Evolutionary conservation across 345 rosid genomes (phyloP).

Genomic region (Clarkia xantiana): DNA sequence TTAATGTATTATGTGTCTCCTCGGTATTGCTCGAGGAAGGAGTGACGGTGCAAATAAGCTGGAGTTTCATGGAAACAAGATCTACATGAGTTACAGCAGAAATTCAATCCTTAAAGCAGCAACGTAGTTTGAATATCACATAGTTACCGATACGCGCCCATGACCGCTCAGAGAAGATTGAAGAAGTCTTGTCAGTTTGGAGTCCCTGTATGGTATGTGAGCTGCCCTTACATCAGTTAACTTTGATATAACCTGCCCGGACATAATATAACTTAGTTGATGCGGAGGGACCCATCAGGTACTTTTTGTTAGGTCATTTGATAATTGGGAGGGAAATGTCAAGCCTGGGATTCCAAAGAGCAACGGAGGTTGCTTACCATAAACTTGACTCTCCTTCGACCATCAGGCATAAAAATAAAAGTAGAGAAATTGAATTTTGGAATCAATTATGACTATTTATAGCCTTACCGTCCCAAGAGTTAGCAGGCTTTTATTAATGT

Average conservation of each 20-base stretch:
- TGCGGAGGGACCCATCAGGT: too few relatives aligned
- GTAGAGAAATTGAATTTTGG: neutral
- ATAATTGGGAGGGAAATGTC: too few relatives aligned
- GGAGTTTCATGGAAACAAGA: conserved; percentile 15
- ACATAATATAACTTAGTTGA: neutral
- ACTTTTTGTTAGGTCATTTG: too few relatives aligned
- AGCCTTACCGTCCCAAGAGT: conserved; percentile 94
- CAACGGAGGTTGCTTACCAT: too few relatives aligned
- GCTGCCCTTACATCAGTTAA: conserved; percentile 80
- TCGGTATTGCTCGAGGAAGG: conserved; percentile 93
- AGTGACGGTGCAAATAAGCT: conserved; percentile 98
- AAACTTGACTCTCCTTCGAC: too few relatives aligned
- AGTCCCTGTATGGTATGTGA: conserved; percentile 97
- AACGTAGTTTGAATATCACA: too few relatives aligned
- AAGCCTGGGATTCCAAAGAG: too few relatives aligned
- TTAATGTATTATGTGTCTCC: conserved; percentile 96
- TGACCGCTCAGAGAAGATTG: conserved; percentile 96
- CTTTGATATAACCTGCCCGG: conserved; percentile 84
- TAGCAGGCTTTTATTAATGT: conserved; percentile 90
- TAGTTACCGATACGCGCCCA: conserved; percentile 95
- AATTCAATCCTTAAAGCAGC: neutral
- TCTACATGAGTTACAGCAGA: neutral
- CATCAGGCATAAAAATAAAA: neutral
- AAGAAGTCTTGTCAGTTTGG: conserved; percentile 92
- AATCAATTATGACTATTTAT: conserved; percentile 3